Percentiles rank a stretch among this genome's conserved stretches.
Conservation (phyloP, 345 rosid species). For the Abelmoschus esculentus region DNA sequence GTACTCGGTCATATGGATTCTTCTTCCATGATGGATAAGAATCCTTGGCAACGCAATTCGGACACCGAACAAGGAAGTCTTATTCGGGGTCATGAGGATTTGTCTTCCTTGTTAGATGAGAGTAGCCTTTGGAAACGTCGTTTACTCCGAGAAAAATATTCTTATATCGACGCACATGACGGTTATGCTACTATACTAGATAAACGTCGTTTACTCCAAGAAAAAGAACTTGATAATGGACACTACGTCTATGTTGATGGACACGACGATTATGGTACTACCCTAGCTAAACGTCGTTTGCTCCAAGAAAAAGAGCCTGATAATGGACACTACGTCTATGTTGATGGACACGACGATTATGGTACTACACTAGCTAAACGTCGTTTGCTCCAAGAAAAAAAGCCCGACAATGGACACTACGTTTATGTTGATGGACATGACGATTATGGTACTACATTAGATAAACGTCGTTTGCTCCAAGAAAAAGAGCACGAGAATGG, state of each 20-base stretch:
- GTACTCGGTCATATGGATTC: constrained; percentile 20
- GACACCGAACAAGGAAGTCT: background rate
- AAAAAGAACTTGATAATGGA: background rate
- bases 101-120: background rate
- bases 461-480: background rate
- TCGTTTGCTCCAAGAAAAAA: too few species aligned
- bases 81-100: constrained; percentile 16
- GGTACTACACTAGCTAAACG: too few species aligned
- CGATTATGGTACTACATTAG: background rate
- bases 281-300: too few species aligned
- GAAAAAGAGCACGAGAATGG: background rate
- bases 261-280: too few species aligned
- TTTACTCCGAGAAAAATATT: background rate
- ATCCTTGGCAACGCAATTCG: background rate
- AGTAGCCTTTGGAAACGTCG: background rate
- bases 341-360: too few species aligned
- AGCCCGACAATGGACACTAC: too few species aligned
- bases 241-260: background rate
- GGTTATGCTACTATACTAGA: background rate
- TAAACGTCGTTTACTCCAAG: background rate
- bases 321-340: background rate
- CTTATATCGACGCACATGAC: background rate
- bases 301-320: background rate
- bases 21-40: background rate
- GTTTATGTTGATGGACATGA: background rate